Evolutionary conservation across 176 grass and related monocot species (phyloP), one percentile per base, ranked within the genome.

Genomic region (Ensete glaucum): DNA sequence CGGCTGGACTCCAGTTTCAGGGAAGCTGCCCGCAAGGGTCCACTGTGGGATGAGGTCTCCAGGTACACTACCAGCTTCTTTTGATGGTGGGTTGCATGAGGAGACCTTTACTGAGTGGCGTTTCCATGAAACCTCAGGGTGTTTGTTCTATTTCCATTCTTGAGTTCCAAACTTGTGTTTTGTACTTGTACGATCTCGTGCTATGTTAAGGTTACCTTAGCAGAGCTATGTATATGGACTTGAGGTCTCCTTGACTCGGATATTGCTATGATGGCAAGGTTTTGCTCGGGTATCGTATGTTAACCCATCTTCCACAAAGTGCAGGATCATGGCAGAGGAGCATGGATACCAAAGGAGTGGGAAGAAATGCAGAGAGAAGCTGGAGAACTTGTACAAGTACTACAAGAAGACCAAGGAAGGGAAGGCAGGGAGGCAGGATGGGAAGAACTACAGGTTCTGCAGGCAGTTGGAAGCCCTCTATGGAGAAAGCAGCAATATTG

Each of bases 321-420:
- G 52, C 74, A 77, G 93, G 81, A 97, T 91, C 76, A 88, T 66
- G 88, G 83, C 89, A 8, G 85, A 80, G 64, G 90, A 90, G 55
- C 84, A 93, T 82, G 93, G 93, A 20, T 87, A 93, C 80, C 83
- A 52, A 25, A 90, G 93, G 5, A 97, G 84, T 77, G 90, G 87
- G 82, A 97, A 90, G 74, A 97, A 97, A 81, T 97, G 93, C 88
- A 91, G 87, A 64, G 93, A 97, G 84, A 97, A 97, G 53, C 83
- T 97, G 78, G 93, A 97, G 78, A 97, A 97, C 90, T 81, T 97
- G 67, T 87, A 97, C 84, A 97, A 97, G 74, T 97, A 97, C 85
- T 97, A 97, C 83, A 92, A 92, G 85, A 91, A 91, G 75, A 97
- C 90, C 77, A 97, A 87, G 78, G 89, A 93, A 77, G 85, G 87